Evolutionary conservation across 1,284 basidiomycete genomes (phyloP), one percentile per base, ranked within the genome.

Genomic region (Pseudozyma tsukubaensis): DNA sequence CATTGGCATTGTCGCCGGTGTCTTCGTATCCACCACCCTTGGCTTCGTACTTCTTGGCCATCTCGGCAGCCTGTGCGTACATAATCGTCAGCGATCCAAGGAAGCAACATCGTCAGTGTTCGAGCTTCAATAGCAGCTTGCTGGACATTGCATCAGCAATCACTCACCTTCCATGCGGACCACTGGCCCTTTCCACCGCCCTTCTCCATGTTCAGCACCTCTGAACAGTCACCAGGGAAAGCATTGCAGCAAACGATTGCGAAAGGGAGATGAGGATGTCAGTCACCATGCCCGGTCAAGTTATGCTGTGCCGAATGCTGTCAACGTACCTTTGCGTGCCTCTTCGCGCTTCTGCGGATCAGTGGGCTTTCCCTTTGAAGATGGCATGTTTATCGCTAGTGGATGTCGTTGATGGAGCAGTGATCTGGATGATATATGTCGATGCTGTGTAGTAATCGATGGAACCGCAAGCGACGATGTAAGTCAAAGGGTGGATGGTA

Each of bases 351-450:
- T 78, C 78, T 86, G 79, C 19, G 85, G 85, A 58, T 86, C 84
- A 19, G 86, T 86, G 0, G 85, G 86, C 75, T 86, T 86, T 74
- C 86, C 86, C 76, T 86, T 86, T 29, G 85, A 85, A 18, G 85
- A 85, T 48, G 82, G 78, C 85, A 86, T 86, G 18, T 19, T 54
- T 32, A 29, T 29, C 24, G 24, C 24, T 16, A 2, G 39, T 12
- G n/a, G 37, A 29, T 9, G 18, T 39, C 36, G 32, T 3, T 47
- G 45, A 18, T 50, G 32, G 12, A 39, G 18, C 29, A 21, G 19
- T 29, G 24, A 29, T 29, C 6, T 8, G 43, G 44, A 32, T 12
- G 13, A n/a, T 3, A 13, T 14, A 18, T n/a, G 21, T 21, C 35
- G 18, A 13, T 12, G 24, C 52, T 32, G 34, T 21, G 14, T 24